phyloP scores from a whole-genome alignment of 495 filamentous ascomycete genomes.

The Tuber calosporum region DNA sequence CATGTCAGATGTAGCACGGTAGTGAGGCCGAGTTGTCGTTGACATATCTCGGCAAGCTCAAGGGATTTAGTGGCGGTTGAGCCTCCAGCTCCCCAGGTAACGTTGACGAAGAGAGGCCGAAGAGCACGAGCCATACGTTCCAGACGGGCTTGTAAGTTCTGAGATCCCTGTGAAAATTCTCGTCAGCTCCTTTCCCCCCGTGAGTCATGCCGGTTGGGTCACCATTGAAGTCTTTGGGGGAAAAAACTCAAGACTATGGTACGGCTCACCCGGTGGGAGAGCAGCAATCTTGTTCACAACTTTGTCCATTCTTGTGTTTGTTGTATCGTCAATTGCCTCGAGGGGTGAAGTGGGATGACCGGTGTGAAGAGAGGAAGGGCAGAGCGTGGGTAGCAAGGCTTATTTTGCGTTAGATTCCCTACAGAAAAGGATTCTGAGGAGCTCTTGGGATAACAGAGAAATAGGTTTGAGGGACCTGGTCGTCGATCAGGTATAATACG shows the following conservation, averaged over 20 bases:
- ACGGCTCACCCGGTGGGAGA: constrained; percentile 69
- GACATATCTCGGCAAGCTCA: constrained; percentile 91
- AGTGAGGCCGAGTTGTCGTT: constrained; percentile 80
- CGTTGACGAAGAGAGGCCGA: constrained; percentile 87
- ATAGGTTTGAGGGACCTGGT: background rate
- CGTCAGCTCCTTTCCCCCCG: background rate
- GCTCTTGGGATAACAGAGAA: background rate
- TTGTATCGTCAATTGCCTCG: constrained; percentile 2
- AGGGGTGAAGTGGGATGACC: background rate
- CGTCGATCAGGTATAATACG: background rate
- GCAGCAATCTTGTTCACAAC: constrained; percentile 95
- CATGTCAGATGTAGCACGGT: constrained; percentile 95
- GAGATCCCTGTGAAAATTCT: constrained; percentile 57
- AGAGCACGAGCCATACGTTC: constrained; percentile 90
- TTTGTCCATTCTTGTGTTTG: constrained; percentile 60
- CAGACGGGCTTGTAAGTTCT: constrained; percentile 84
- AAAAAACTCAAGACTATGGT: constrained; percentile 98
- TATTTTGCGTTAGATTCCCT: background rate
- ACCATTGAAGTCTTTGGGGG: constrained; percentile 93
- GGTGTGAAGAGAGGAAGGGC: background rate
- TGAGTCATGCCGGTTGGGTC: constrained; percentile 1
- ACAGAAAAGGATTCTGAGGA: background rate
- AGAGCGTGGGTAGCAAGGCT: background rate
- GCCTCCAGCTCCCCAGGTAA: constrained; percentile 96
- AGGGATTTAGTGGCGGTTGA: constrained; percentile 83